Evolutionary conservation across 257 asterid genomes (phyloP).

Genomic region (Nicotiana paniculata): DNA sequence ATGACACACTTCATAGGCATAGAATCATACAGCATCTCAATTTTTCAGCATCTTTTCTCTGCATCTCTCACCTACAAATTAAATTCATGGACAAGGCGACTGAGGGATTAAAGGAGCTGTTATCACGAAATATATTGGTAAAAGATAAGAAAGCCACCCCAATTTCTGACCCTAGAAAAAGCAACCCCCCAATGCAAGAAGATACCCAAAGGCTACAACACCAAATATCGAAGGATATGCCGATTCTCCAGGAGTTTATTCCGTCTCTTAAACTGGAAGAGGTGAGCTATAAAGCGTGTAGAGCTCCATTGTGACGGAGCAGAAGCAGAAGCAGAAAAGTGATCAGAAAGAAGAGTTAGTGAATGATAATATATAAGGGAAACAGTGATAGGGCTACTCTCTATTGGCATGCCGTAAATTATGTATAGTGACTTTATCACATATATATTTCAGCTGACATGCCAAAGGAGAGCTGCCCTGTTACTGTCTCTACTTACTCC

Average conservation of each 20-base stretch:
- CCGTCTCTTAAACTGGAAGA: constrained; percentile 2
- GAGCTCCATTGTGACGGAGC: not conserved
- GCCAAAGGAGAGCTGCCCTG: constrained; percentile 74
- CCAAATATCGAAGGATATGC: constrained; percentile 26
- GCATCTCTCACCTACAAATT: not conserved
- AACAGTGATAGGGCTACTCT: constrained; percentile 39
- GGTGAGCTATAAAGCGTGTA: not conserved
- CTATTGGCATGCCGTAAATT: constrained; percentile 31
- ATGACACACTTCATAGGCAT: no score
- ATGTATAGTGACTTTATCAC: no score
- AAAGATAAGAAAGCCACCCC: constrained; percentile 18
- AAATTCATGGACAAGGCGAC: constrained; percentile 5
- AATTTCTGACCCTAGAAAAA: not conserved
- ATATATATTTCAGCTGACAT: constrained; percentile 11
- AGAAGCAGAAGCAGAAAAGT: not conserved
- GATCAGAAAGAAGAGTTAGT: no score
- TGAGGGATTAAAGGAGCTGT: constrained; percentile 4
- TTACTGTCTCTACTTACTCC: constrained; percentile 31
- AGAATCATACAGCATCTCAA: no score
- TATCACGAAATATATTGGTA: not conserved
- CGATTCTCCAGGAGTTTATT: constrained; percentile 28
- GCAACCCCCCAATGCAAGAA: not conserved
- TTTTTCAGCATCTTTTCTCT: no score
- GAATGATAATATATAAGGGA: constrained; percentile 13
- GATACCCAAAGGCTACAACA: no score